Evolutionary conservation across 495 filamentous ascomycete genomes (phyloP).

Genomic region (Penicillium antarcticum): DNA sequence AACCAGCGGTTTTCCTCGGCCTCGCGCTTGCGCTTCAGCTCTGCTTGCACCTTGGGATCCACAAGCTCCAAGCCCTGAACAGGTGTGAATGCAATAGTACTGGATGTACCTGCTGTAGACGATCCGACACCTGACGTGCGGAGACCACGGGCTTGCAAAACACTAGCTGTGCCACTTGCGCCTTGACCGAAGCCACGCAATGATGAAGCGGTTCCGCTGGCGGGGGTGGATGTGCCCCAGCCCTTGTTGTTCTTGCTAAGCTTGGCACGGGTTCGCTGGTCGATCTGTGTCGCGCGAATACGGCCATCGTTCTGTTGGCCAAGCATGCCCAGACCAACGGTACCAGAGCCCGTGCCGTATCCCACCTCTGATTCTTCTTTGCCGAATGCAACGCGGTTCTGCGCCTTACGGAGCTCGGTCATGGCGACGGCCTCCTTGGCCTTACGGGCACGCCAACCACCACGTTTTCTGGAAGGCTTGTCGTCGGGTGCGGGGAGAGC

Average conservation of each 20-base stretch:
- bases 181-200: constrained; percentile 73
- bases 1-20: constrained; percentile 96
- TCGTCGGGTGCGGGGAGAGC: constrained; percentile 94
- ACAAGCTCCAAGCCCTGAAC: constrained; percentile 94
- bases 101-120: constrained; percentile 70
- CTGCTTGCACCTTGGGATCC: constrained; percentile 85
- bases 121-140: constrained; percentile 72
- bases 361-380: constrained; percentile 95
- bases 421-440: constrained; percentile 96
- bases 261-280: constrained; percentile 88
- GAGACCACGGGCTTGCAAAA: constrained; percentile 69
- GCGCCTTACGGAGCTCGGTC: constrained; percentile 94
- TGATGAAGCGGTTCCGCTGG: constrained; percentile 64
- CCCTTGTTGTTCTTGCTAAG: constrained; percentile 94
- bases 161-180: constrained; percentile 56
- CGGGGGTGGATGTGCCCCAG: constrained; percentile 76
- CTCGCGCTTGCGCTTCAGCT: constrained; percentile 78
- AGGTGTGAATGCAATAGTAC: constrained; percentile 87
- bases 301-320: constrained; percentile 83
- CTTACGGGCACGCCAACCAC: constrained; percentile 85
- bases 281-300: constrained; percentile 83
- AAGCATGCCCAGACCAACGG: constrained; percentile 91
- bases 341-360: constrained; percentile 82
- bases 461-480: constrained; percentile 90
- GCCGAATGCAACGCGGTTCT: constrained; percentile 94